Evolutionary conservation across 2,329 filamentous ascomycete genomes (phyloP), one percentile per base, ranked within the genome.

Genomic region (Talaromyces sp.): DNA sequence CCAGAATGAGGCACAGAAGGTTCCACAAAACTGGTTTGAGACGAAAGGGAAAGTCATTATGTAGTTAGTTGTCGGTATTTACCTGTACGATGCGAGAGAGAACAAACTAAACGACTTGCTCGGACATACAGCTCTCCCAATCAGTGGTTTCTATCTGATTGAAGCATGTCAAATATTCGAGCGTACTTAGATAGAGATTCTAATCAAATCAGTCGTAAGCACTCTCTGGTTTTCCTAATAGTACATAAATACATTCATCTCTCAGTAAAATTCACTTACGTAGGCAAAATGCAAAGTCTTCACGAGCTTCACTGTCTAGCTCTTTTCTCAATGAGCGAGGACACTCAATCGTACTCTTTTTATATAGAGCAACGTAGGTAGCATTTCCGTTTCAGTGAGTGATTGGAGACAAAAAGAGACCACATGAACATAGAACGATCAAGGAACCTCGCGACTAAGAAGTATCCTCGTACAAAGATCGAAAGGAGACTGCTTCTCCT

Each of bases 171-270:
- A 49, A 61, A 65, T 61, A 65, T 53, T 61, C 34, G 38, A 62
- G 29, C 58, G 58, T 61, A 65, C 56, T 58, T 58, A 65, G 58
- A 58, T 65, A 65, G 63, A 53, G 11, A 45, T 29, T 51, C 29
- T 49, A 61, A 56, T 61, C n/a, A 58, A 61, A 51, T 29, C 61
- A 58, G 47, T 62, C 47, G 60, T 62, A 62, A 51, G 60, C 54
- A 36, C 31, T 38, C 22, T 56, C 5, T 4, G 0, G 17, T 15
- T 13, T 56, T 8, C 10, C 15, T 22, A 34, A 22, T 22, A 36
- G 31, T 56, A 36, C 2, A 17, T 56, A 34, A 17, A 53, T 31
- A n/a, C 34, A 36, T 36, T 13, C 34, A 36, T 13, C 10, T 36
- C 13, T 36, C 34, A 13, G 34, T 4, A 15, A 13, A 36, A 36